phyloP scores from a whole-genome alignment of 108 stramenopile species.

The Skeletonema marinoi region DNA sequence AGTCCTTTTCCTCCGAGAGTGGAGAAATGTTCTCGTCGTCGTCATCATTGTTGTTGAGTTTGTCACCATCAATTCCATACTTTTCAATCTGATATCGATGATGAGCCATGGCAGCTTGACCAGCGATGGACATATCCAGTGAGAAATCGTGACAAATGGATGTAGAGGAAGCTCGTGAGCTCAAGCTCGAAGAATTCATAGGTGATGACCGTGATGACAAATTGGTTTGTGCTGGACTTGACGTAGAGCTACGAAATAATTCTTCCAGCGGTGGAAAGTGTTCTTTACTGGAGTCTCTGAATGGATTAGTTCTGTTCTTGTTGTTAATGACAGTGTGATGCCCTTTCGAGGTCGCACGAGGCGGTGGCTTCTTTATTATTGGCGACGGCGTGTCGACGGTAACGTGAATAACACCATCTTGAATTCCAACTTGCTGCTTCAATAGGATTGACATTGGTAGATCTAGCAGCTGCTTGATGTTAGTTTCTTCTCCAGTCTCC shows the following conservation, averaged over 20 bases:
- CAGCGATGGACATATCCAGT: conserved; percentile 49
- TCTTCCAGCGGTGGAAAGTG: background rate
- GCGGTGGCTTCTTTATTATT: background rate
- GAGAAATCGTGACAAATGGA: conserved; percentile 26
- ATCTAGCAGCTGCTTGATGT: background rate
- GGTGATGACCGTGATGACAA: background rate
- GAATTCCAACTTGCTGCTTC: background rate
- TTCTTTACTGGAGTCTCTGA: background rate
- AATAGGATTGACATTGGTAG: background rate
- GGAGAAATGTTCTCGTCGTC: background rate
- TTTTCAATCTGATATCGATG: conserved; percentile 41
- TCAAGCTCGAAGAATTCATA: background rate
- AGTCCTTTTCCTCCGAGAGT: conserved; percentile 24
- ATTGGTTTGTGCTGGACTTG: background rate
- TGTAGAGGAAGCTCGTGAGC: background rate
- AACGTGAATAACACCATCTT: background rate
- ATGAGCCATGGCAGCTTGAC: conserved; percentile 35
- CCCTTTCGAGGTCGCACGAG: background rate
- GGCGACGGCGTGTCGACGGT: background rate
- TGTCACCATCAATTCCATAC: conserved; percentile 32
- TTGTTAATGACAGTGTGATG: background rate
- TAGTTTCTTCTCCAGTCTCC: background rate
- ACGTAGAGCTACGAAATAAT: background rate
- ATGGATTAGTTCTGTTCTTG: background rate
- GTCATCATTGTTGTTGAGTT: background rate